phyloP scores from a whole-genome alignment of 2,329 filamentous ascomycete genomes.

The Mycogone perniciosa region DNA sequence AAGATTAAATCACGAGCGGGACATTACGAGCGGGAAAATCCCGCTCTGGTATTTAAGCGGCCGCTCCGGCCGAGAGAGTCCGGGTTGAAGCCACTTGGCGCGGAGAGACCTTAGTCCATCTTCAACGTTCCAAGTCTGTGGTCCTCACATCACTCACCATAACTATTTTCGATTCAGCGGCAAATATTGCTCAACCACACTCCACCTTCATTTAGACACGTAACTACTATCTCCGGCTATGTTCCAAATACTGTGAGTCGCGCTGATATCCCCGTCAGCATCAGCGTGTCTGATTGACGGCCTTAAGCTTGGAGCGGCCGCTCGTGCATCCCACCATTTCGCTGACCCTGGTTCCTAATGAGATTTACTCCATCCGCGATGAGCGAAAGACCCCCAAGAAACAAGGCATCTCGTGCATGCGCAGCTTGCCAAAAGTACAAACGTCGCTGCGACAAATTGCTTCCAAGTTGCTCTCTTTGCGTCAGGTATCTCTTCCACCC shows the following conservation, averaged over 20 bases:
- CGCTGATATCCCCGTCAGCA: background rate
- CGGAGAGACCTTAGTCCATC: too few relatives aligned
- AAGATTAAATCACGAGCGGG: too few relatives aligned
- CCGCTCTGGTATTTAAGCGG: too few relatives aligned
- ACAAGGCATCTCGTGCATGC: constrained; percentile 11
- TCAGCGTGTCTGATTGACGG: constrained; percentile 2
- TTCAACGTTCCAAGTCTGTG: too few relatives aligned
- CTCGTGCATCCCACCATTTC: background rate
- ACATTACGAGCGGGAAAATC: too few relatives aligned
- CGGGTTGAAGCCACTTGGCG: too few relatives aligned
- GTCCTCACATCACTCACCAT: too few relatives aligned
- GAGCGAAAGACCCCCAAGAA: background rate
- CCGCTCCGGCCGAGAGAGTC: too few relatives aligned
- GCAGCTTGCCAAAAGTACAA: constrained; percentile 14
- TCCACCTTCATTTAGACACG: too few relatives aligned
- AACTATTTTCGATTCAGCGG: too few relatives aligned
- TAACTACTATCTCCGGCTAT: background rate
- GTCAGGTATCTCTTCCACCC: constrained; percentile 4
- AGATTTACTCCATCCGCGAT: background rate
- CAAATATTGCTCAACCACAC: too few relatives aligned
- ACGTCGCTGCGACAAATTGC: constrained; percentile 13
- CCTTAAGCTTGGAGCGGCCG: constrained; percentile 7
- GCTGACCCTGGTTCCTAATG: too few relatives aligned
- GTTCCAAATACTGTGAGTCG: constrained; percentile 9
- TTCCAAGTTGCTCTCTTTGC: constrained; percentile 12